A percentile compares a stretch with the other conserved stretches of the same genome.
These are phyloP conservation scores for Talaromyces amestolkiae DNA, from an alignment of 2,329 filamentous ascomycete genomes.

Conservation along the genomic window DNA sequence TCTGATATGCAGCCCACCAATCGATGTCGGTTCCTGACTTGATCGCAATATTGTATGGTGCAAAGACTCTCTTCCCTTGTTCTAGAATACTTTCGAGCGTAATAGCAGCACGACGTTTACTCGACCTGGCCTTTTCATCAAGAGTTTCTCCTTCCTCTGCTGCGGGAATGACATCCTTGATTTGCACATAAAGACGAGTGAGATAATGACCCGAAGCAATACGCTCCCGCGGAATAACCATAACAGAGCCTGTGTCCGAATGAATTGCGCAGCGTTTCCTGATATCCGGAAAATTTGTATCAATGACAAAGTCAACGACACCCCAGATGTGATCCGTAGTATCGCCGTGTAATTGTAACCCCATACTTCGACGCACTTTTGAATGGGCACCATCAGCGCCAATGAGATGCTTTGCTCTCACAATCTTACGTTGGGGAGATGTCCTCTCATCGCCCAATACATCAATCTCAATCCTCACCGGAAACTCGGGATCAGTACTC, in stretches of 20 bases:
- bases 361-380: constrained; percentile 58
- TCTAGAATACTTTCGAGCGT: constrained; percentile 63
- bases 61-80: constrained; percentile 63
- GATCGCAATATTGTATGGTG: constrained; percentile 66
- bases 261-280: constrained; percentile 78
- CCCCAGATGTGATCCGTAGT: constrained; percentile 72
- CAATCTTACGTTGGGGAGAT: constrained; percentile 26
- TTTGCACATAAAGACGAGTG: constrained; percentile 63
- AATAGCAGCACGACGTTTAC: constrained; percentile 37
- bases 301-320: constrained; percentile 70
- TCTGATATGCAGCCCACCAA: constrained; percentile 75
- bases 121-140: constrained; percentile 59
- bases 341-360: constrained; percentile 59
- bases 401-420: constrained; percentile 68
- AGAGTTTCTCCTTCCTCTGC: constrained; percentile 52
- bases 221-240: constrained; percentile 72
- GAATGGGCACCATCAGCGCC: constrained; percentile 70
- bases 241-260: constrained; percentile 70
- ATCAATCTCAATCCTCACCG: constrained; percentile 36
- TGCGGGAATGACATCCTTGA: constrained; percentile 33
- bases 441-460: constrained; percentile 22
- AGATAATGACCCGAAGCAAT: constrained; percentile 62
- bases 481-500: constrained; percentile 41
- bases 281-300: constrained; percentile 74
- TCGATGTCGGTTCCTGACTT: constrained; percentile 57